Conservation (phyloP, 164 flowering plant species). For the Vitis riparia region DNA sequence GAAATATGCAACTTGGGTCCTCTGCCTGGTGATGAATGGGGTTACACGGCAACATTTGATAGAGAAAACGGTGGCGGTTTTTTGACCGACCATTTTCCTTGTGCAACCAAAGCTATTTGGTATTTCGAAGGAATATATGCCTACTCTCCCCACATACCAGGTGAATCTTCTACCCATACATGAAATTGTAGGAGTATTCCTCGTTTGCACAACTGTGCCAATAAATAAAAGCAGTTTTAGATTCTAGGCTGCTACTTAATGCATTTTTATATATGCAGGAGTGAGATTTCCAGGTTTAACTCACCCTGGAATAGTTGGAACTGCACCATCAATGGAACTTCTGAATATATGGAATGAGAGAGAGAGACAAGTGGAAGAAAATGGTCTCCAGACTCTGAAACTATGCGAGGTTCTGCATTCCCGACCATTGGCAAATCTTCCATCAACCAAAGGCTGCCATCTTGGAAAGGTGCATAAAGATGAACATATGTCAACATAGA, state of each 20-base stretch:
- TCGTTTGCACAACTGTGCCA: too few relatives aligned
- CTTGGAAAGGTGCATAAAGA: conserved; percentile 67
- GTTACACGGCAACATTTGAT: conserved; percentile 83
- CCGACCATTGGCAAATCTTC: conserved; percentile 82
- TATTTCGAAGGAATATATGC: conserved; percentile 97
- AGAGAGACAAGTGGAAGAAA: conserved; percentile 71
- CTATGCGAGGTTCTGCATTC: conserved; percentile 86
- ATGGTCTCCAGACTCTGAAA: conserved; percentile 59
- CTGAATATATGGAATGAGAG: conserved; percentile 83
- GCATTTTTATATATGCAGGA: conserved; percentile 36
- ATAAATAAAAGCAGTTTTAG: background rate
- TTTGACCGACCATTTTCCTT: conserved; percentile 89
- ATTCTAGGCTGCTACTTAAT: background rate
- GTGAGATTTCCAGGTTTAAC: conserved; percentile 90
- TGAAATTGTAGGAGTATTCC: background rate
- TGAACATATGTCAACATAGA: background rate
- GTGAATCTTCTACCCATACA: conserved; percentile 26
- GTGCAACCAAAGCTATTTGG: conserved; percentile 97
- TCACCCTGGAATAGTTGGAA: conserved; percentile 95
- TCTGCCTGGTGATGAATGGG: conserved; percentile 97
- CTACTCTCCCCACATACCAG: conserved; percentile 93
- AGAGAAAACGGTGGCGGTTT: conserved; percentile 98
- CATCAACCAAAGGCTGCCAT: conserved; percentile 74
- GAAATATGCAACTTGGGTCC: conserved; percentile 96
- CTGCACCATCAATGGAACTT: conserved; percentile 94